phyloP scores from a whole-genome alignment of 805 yeast species.

The Candida silvatica region DNA sequence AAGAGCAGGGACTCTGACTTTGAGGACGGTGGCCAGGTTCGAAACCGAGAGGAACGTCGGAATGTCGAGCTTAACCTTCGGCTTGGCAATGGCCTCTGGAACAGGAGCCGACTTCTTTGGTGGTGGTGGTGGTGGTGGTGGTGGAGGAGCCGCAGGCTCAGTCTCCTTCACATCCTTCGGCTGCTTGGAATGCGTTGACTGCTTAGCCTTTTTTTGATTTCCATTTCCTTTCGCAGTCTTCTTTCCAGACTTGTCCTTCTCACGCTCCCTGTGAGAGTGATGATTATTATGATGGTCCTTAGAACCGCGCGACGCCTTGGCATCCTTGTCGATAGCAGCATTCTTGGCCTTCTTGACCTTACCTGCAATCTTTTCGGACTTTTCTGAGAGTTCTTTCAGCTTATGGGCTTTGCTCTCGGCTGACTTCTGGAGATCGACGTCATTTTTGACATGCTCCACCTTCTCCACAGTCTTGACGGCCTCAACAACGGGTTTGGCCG shows the following conservation, averaged over 20 bases:
- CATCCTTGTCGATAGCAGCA: neutral
- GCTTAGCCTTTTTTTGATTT: neutral
- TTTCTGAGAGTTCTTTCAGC: neutral
- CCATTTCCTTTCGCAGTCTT: neutral
- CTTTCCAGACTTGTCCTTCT: neutral
- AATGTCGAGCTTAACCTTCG: conserved; percentile 29
- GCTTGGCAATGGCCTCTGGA: conserved; percentile 2
- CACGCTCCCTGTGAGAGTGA: neutral
- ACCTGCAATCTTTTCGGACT: neutral
- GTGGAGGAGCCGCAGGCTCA: too few species aligned
- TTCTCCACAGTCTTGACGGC: neutral
- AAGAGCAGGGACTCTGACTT: conserved; percentile 54
- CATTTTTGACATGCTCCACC: neutral
- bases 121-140: too few species aligned
- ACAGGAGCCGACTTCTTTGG: conserved; percentile 1
- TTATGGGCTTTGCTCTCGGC: neutral
- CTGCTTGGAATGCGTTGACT: neutral
- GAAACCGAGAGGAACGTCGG: conserved; percentile 78
- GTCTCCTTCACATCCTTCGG: neutral
- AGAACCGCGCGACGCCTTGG: neutral
- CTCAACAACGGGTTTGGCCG: too few species aligned
- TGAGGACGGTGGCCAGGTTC: conserved; percentile 65
- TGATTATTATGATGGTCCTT: neutral
- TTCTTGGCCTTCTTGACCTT: neutral
- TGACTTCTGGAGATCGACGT: neutral